Evolutionary conservation across 2,329 filamentous ascomycete genomes (phyloP).

Genomic region (Colletotrichum zoysiae): DNA sequence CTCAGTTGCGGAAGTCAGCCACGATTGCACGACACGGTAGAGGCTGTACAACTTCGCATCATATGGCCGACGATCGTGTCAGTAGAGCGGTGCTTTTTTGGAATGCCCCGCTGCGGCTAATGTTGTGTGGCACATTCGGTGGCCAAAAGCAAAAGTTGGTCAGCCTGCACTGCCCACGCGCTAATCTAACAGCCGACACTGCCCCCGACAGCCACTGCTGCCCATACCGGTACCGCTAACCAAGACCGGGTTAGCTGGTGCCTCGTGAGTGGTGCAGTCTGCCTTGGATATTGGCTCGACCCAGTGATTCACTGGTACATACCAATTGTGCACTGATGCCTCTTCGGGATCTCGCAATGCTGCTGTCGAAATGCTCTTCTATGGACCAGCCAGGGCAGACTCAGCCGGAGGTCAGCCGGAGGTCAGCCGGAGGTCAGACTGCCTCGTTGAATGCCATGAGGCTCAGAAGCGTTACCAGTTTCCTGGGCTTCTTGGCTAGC

Average conservation of each 20-base stretch:
- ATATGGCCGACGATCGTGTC: background rate
- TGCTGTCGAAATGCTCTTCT: background rate
- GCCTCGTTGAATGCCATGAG: conserved; percentile 33
- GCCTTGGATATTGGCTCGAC: conserved; percentile 27
- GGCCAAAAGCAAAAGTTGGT: conserved; percentile 8
- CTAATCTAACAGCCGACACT: conserved; percentile 21
- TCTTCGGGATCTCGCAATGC: conserved; percentile 7
- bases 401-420: conserved; percentile 18
- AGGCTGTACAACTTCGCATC: background rate
- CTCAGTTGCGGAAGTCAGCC: background rate
- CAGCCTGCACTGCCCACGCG: conserved; percentile 14
- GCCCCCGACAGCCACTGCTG: background rate
- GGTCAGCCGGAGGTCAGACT: conserved; percentile 19
- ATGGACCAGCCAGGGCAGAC: conserved; percentile 29
- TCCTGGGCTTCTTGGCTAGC: background rate
- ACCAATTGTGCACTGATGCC: conserved; percentile 11
- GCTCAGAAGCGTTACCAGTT: conserved; percentile 13
- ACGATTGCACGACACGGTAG: background rate
- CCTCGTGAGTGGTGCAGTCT: conserved; percentile 31
- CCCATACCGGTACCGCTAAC: background rate
- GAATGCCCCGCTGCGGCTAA: background rate
- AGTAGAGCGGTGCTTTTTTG: background rate
- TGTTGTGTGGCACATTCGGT: conserved; percentile 4
- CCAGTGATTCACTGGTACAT: conserved; percentile 1
- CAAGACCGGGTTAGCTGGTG: conserved; percentile 19